Base-by-base conservation (phyloP, 2,329 filamentous ascomycete species). In the Cladosporium sp. region DNA sequence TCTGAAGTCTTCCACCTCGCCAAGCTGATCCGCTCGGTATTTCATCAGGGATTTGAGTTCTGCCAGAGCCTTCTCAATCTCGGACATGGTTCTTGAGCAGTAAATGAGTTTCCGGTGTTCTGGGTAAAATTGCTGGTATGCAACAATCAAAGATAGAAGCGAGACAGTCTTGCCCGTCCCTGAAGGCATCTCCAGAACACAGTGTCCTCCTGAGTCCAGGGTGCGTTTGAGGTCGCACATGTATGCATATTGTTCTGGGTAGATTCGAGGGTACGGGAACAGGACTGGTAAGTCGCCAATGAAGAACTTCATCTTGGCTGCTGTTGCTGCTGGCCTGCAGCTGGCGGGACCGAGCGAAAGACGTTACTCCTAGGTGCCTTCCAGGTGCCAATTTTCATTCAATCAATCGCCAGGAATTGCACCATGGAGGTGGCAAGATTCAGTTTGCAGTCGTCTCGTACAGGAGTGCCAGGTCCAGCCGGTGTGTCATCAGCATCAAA, bases 51-150 rank as follows among this genome's bases (percentile, higher is more conserved):
- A 85, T 68, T 93, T 90, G 61, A 99, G 69, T 70, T 99, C 93
- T 8, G 89, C 88, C 47, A 99, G 72, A 0, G 95, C 93, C 72
- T 99, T 99, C 68, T 99, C 93, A 64, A 99, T 99, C 73, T 99
- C 93, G 32, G 93, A 99, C 91, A 99, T 99, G 51, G 93, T 99
- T 74, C 93, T 90, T 56, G 93, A 99, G 76, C 93, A 99, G 72
- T 99, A 99, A 50, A 99, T 96, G 45, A 99, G 83, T 71, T 99
- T 99, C 50, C 95, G 80, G 62, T 93, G 89, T 66, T 96, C 89
- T 3, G 91, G 89, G 63, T 92, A 91, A 67, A 91, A 85, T 67
- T 93, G 88, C 70, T 99, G 95, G 64, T 99, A 99, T 37, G 93
- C 92, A 52, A 99, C 84, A 64, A 99, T 99, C 60, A 99, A 80